Evolutionary conservation across 2,329 filamentous ascomycete species (phyloP), one percentile per base, ranked within the genome.

Genomic region (Alternaria panax): DNA sequence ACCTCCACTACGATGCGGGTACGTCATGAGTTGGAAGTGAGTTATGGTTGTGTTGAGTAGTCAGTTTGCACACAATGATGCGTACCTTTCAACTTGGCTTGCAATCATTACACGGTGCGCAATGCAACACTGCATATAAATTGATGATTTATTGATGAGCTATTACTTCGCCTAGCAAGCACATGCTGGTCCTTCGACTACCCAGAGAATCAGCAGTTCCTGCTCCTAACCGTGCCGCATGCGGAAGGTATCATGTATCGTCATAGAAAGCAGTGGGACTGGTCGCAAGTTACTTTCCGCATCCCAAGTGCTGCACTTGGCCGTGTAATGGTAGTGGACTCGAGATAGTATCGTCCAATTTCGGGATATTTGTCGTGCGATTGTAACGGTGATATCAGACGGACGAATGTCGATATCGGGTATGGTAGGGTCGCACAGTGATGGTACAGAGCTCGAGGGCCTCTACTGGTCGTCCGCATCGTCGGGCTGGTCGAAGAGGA

Each of bases 401-500:
- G 64, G 65, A 54, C 45, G 51, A 58, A 53, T 60, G 58, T 40
- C 54, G 55, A 52, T 54, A 57, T 67, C 53, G 65, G 63, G 66
- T 66, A 66, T 65, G 64, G 65, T 66, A 34, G 57, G 42, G 68
- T 70, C 47, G 64, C 63, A 72, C 68, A 70, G 30, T 47, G 57
- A 60, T 66, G 50, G 57, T 59, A 69, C 66, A 59, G 46, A 60
- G 42, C 54, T 52, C 47, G 22, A 53, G 27, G 57, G 54, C 42
- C 55, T 60, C 61, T 72, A 79, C 70, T 79, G 73, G 51, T 83
- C 80, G 58, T 90, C 88, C 34, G 92, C 90, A 47, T 97, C 93
- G 62, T 96, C 93, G 9, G 93, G 93, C 81, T 98, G 93, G 72
- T 99, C 95, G 76, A 99, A 99, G 60, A 99, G 85, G 80, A 97